A percentile compares a stretch with the other conserved stretches of the same genome.
Conservation (phyloP, 2,329 filamentous ascomycete genomes). For the Cordyceps javanica region DNA sequence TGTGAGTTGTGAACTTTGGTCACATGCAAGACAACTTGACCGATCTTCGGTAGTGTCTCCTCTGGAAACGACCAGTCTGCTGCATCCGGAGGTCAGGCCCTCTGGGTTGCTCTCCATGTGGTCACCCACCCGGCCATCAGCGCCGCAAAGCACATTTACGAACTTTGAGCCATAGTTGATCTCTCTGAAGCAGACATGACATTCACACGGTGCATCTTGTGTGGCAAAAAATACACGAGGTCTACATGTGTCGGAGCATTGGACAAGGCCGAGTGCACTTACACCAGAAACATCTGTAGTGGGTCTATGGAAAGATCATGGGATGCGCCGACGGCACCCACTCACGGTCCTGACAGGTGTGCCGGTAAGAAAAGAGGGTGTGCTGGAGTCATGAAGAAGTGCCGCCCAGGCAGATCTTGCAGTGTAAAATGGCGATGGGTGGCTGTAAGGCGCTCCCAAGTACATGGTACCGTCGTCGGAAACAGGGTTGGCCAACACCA, state of each 20-base stretch:
- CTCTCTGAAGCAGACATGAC: not conserved
- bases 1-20: too few species aligned
- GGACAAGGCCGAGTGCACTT: not conserved
- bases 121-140: too few species aligned
- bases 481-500: not conserved
- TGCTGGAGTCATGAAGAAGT: not conserved
- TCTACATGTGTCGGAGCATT: not conserved
- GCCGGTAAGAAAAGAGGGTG: not conserved
- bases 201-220: not conserved
- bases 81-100: too few species aligned
- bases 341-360: not conserved
- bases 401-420: not conserved
- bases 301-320: constrained; percentile 8
- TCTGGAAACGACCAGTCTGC: too few species aligned
- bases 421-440: constrained; percentile 1
- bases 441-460: not conserved
- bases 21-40: too few species aligned
- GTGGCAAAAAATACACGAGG: not conserved
- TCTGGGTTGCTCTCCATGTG: too few species aligned
- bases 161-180: too few species aligned
- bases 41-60: too few species aligned
- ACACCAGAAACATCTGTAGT: constrained; percentile 5
- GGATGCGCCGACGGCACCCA: not conserved
- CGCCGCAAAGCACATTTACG: too few species aligned
- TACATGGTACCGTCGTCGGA: not conserved